Percentiles rank a stretch among this genome's conserved stretches.
Conservation (phyloP, 345 rosid genomes). For the Carallia brachiata region DNA sequence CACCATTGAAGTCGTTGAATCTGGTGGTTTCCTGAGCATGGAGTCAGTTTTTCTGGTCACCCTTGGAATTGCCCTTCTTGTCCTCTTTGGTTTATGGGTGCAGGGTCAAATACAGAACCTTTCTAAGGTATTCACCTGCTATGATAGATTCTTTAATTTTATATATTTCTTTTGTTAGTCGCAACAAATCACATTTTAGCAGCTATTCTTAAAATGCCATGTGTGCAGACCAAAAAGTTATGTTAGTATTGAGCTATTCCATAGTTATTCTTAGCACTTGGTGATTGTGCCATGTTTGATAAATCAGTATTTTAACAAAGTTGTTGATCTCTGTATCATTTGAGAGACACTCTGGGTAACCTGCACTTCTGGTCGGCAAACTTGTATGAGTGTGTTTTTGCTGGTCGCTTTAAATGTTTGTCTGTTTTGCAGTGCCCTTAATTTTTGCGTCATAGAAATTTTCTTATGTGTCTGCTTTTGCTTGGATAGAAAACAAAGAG, state of each 20-base stretch:
- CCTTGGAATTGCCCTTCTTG: constrained; percentile 61
- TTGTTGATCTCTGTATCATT: not conserved
- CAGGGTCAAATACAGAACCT: constrained; percentile 62
- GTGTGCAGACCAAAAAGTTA: too few species aligned
- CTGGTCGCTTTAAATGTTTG: too few species aligned
- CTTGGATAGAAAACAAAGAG: constrained; percentile 69
- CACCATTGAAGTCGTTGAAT: constrained; percentile 88
- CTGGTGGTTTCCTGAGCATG: constrained; percentile 67
- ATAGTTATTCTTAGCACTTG: not conserved
- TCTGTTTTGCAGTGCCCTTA: not conserved
- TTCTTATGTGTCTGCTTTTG: not conserved
- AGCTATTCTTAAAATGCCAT: too few species aligned
- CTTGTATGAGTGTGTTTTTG: too few species aligned
- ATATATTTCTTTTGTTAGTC: not conserved
- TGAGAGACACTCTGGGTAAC: not conserved
- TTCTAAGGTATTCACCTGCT: constrained; percentile 55
- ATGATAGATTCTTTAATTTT: not conserved
- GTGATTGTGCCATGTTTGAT: not conserved
- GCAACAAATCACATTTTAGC: too few species aligned
- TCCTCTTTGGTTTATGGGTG: constrained; percentile 63
- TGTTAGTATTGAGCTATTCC: too few species aligned
- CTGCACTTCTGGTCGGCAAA: too few species aligned
- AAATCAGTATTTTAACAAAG: not conserved
- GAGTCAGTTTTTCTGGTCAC: constrained; percentile 88
- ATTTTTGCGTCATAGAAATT: not conserved